These are phyloP conservation scores for Penicillium corylophilum DNA, from an alignment of 2,329 filamentous ascomycete species.

Conservation along the genomic window DNA sequence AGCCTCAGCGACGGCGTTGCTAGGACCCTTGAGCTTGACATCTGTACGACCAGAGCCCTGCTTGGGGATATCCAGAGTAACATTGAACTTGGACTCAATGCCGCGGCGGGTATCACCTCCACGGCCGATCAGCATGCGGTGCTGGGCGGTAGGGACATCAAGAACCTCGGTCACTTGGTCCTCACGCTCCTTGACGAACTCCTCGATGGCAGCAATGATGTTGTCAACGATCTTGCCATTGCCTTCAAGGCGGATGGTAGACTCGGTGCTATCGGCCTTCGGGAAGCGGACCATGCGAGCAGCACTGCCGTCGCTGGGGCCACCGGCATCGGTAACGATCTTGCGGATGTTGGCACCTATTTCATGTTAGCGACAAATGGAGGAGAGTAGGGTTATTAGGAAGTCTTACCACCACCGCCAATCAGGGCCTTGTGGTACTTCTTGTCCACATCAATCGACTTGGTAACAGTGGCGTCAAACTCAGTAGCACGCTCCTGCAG, in stretches of 20 bases:
- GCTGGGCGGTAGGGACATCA: conserved; percentile 86
- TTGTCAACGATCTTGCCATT: conserved; percentile 81
- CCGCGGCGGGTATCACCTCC: conserved; percentile 83
- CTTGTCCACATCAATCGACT: conserved; percentile 86
- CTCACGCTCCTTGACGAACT: conserved; percentile 78
- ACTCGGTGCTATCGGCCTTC: conserved; percentile 78
- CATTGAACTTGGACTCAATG: conserved; percentile 80
- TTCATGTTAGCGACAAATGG: conserved; percentile 38
- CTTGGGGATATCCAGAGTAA: conserved; percentile 86
- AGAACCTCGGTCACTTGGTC: conserved; percentile 75
- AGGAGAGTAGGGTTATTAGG: background rate
- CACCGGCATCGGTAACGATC: conserved; percentile 84
- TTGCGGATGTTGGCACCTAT: conserved; percentile 81
- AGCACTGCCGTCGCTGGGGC: conserved; percentile 80
- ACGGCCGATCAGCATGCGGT: conserved; percentile 85
- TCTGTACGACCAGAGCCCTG: conserved; percentile 81
- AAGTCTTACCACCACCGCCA: conserved; percentile 73
- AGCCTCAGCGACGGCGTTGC: conserved; percentile 76
- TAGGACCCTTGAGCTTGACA: conserved; percentile 80
- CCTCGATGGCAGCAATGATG: conserved; percentile 77
- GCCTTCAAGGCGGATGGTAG: conserved; percentile 84
- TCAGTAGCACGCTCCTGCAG: conserved; percentile 81
- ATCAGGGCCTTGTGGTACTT: conserved; percentile 87
- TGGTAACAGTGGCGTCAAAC: conserved; percentile 85
- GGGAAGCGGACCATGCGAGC: conserved; percentile 94